Evolutionary conservation across 2,329 filamentous ascomycete genomes (phyloP).

Genomic region (Setomelanomma holmii): DNA sequence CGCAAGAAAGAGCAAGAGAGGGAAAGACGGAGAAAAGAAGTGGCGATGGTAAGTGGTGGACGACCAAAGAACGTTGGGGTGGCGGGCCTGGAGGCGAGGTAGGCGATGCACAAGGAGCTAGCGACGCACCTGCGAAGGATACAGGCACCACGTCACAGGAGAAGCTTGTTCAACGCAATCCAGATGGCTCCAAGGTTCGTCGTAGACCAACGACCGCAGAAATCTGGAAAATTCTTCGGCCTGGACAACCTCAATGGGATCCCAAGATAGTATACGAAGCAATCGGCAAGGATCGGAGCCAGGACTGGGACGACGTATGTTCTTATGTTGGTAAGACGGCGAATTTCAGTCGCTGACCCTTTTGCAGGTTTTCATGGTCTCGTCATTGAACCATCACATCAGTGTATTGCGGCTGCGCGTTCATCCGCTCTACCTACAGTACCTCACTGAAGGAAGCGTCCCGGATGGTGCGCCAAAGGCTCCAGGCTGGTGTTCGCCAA

Average conservation of each 20-base stretch:
- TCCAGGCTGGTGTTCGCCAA: constrained; percentile 58
- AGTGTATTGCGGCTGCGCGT: constrained; percentile 65
- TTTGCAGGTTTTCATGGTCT: constrained; percentile 66
- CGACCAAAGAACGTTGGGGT: constrained; percentile 63
- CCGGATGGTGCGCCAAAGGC: constrained; percentile 33
- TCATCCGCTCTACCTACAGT: constrained; percentile 63
- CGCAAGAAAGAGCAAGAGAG: constrained; percentile 66
- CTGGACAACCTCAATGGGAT: constrained; percentile 63
- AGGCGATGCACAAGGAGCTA: constrained; percentile 39
- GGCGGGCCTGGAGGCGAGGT: constrained; percentile 58
- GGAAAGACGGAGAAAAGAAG: constrained; percentile 58
- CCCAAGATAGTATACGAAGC: constrained; percentile 62
- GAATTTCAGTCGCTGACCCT: constrained; percentile 13
- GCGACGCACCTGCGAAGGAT: constrained; percentile 33
- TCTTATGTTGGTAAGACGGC: not conserved
- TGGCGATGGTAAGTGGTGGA: constrained; percentile 68
- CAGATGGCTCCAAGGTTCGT: constrained; percentile 39
- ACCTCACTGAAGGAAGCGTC: constrained; percentile 56
- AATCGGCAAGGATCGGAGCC: constrained; percentile 60
- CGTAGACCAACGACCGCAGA: constrained; percentile 56
- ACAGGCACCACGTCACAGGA: constrained; percentile 39
- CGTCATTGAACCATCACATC: constrained; percentile 68
- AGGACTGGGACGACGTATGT: constrained; percentile 62
- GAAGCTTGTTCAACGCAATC: constrained; percentile 39
- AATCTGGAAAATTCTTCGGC: constrained; percentile 61